Conservation (phyloP, 2,329 filamentous ascomycete species). For the Metarhizium anisopliae region DNA sequence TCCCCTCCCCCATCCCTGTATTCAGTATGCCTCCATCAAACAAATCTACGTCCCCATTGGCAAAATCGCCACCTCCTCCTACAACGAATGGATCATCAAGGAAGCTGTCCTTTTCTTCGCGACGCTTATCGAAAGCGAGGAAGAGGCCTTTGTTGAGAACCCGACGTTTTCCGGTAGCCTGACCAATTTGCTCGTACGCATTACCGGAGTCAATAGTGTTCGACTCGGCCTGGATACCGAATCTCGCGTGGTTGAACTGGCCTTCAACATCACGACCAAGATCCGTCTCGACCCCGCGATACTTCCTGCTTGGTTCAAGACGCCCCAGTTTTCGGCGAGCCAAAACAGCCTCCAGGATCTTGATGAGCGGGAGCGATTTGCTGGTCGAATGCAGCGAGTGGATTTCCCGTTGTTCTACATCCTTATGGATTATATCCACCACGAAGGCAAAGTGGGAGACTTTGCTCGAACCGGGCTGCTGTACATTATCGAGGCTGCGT, state of each 20-base stretch:
- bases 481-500: slow-evolving; percentile 92
- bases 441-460: slow-evolving; percentile 88
- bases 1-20: slow-evolving; percentile 83
- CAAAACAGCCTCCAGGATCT: slow-evolving; percentile 28
- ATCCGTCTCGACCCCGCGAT: slow-evolving; percentile 84
- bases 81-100: slow-evolving; percentile 77
- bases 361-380: slow-evolving; percentile 68
- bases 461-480: slow-evolving; percentile 90
- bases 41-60: slow-evolving; percentile 86
- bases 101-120: slow-evolving; percentile 82
- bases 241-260: slow-evolving; percentile 78
- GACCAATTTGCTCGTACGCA: slow-evolving; percentile 75
- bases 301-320: slow-evolving; percentile 83
- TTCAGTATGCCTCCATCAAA: slow-evolving; percentile 74
- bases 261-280: slow-evolving; percentile 95
- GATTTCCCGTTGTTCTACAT: slow-evolving; percentile 96
- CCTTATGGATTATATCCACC: slow-evolving; percentile 91
- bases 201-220: slow-evolving; percentile 64
- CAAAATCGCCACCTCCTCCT: slow-evolving; percentile 77
- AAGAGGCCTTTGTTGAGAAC: slow-evolving; percentile 88
- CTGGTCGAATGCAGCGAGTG: slow-evolving; percentile 75
- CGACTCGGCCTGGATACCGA: slow-evolving; percentile 74
- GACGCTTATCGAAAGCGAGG: slow-evolving; percentile 89
- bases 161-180: slow-evolving; percentile 76
- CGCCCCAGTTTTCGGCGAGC: slow-evolving; percentile 23